Evolutionary conservation across 2,329 filamentous ascomycete species (phyloP), one percentile per base, ranked within the genome.

Genomic region (Thielaviopsis cerberus): DNA sequence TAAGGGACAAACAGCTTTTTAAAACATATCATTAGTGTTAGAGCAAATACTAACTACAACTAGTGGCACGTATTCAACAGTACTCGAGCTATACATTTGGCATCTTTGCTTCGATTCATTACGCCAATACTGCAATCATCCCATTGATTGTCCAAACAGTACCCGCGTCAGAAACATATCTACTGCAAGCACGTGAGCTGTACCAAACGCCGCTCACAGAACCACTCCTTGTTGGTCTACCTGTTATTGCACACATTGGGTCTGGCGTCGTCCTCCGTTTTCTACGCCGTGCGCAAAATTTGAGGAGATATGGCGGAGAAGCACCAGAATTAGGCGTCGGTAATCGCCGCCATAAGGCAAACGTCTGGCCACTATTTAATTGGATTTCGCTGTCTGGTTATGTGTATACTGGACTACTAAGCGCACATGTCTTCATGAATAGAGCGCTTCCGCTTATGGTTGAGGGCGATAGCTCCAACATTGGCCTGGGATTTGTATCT

Each of bases 11-110:
- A 22, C n/a, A 22, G 27, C 27, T 30, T 30, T 5, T 6, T 30
- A 5, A 30, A 30, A 30, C 5, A 11, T 30, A 30, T n/a, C 4
- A 22, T 48, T 72, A 50, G 17, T 53, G 54, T 22, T 57, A 20
- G n/a, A 17, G 51, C 20, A 27, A 8, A 52, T 25, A 17, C 23
- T 52, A 25, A 26, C 1, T 48, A 61, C 20, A 41, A 20, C 48
- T 62, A 88, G 85, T 94, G 57, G 77, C 77, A 4, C 80, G 86
- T 53, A 76, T 92, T 37, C 92, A 97, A 69, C 85, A 82, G 68
- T 95, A 94, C 74, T 92, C 88, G 0, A 88, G 86, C 63, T 94
- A 95, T 72, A 81, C 86, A 63, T 90, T 88, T 66, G 81, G 80
- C 62, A 72, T 87, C 63, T 94, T 91, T 72, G 77, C 84, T 34